These are phyloP conservation scores for Phytopythium helicoides DNA, from an alignment of 352 stramenopile species.

Conservation along the genomic window DNA sequence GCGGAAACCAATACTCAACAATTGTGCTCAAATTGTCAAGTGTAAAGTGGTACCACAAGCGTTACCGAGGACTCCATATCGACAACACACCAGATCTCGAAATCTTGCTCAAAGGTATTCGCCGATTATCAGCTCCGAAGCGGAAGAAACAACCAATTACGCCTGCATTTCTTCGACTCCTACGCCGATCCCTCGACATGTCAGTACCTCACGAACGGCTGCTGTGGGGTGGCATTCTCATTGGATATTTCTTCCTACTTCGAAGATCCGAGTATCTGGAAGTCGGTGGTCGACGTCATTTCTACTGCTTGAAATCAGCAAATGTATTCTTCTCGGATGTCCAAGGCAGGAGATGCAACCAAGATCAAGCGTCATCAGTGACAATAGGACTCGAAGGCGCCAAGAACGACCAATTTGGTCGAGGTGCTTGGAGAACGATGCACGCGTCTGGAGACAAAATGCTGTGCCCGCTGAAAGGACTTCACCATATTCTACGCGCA, in stretches of 20 bases:
- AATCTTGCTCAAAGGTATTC: conserved; percentile 15
- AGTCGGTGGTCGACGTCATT: background rate
- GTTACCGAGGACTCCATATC: conserved; percentile 7
- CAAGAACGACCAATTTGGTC: conserved; percentile 20
- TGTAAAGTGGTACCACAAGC: conserved; percentile 16
- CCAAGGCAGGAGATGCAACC: background rate
- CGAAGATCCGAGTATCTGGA: conserved; percentile 14
- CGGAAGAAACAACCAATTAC: conserved; percentile 23
- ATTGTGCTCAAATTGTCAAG: conserved; percentile 19
- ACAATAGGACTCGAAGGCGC: conserved; percentile 15
- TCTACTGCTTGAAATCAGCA: conserved; percentile 11
- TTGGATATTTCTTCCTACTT: conserved; percentile 25
- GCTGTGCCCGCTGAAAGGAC: conserved; percentile 12
- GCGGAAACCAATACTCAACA: background rate
- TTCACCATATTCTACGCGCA: conserved; percentile 9
- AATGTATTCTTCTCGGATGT: conserved; percentile 15
- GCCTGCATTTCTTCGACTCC: conserved; percentile 11
- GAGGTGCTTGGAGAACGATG: conserved; percentile 15
- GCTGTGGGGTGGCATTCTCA: conserved; percentile 18
- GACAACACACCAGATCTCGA: conserved; percentile 5
- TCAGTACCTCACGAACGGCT: conserved; percentile 9
- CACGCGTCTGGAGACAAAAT: conserved; percentile 8
- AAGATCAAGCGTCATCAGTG: conserved; percentile 3
- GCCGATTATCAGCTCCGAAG: conserved; percentile 10
- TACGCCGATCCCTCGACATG: conserved; percentile 6